Base-by-base conservation (phyloP, 225 moss, liverwort and hornwort species). In the Climacium dendroides region DNA sequence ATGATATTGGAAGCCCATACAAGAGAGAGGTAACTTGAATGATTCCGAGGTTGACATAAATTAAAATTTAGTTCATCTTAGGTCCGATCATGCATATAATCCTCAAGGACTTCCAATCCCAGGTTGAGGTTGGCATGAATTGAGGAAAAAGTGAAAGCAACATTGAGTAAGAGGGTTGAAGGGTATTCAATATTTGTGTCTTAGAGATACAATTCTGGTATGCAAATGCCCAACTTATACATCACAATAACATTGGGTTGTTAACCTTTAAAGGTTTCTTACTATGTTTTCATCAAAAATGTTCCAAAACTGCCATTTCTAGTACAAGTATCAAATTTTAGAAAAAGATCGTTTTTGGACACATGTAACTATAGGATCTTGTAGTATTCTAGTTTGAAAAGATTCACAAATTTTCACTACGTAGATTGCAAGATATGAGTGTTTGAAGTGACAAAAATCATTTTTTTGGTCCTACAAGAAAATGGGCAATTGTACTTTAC, bases 21-120 rank as follows among this genome's bases (percentile, higher is more conserved):
- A 0, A 45, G 1, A 41, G 11, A 47, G 19, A 19, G 0, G 10
- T 29, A 73, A 30, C 6, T 30, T 18, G 18, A 47, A 73, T 4
- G 47, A 47, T 47, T 47, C 1, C 0, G 0, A 29, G 11, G 30
- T 47, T 11, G 18, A 47, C 0, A 0, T 11, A 30, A 6, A 73
- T 47, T 11, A 29, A 30, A 0, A 72, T 28, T 45, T 29, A 0
- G 0, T 45, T 45, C 29, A 45, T 72, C 6, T 17, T 45, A 43
- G 28, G 17, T 9, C 6, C 0, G n/a, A n/a, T n/a, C n/a, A n/a
- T 0, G 0, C 2, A 72, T 72, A 28, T 45, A 26, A 9, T 71
- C 5, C 3, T 71, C 5, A 43, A 71, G 3, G 26, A 43, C 16
- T 45, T 72, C 4, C 15, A 72, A 72, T 29, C 0, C 18, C 0